Evolutionary conservation across 768 basidiomycete species (phyloP), one percentile per base, ranked within the genome.

Genomic region (Tulasnella sp.): DNA sequence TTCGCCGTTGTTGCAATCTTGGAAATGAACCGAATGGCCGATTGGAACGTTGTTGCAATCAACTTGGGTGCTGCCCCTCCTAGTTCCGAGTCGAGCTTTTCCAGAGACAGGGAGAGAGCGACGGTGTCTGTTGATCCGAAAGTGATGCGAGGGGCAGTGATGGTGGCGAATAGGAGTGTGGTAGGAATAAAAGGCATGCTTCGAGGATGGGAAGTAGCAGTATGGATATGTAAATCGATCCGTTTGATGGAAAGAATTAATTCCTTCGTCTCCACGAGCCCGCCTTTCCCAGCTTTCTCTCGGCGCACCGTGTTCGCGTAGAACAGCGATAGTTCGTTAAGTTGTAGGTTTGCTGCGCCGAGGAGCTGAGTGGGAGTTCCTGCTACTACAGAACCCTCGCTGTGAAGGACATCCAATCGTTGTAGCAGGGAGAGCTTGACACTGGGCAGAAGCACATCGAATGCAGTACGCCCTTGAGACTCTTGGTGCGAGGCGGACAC

Each of bases 1-100:
- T 77, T 81, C 77, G 37, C 46, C 37, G 75, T 73, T 70, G 37
- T 80, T 37, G 35, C 74, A 18, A 78, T 48, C 39, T 74, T 78
- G 10, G 71, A 73, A 32, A 48, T 48, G 46, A 78, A 39, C 46
- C 77, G 71, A 15, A 74, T 42, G 23, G 44, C 48, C 11, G 72
- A 57, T 35, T 78, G 73, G 11, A 78, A 39, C 11, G 72, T 75
- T 2, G 44, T 37, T n/a, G 48, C 73, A 39, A 78, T 61, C 7
- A 42, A 26, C 26, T 32, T 57, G 44, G 72, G 72, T 18, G 77
- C 39, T 29, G 40, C 15, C 16, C 61, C 77, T 37, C 67, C 71
- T 11, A 78, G 51, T 1, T 32, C 40, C 9, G 55, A 42, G 18
- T 32, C 48, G n/a, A 70, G 39, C 20, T 61, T 29, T 6, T 72